These are phyloP conservation scores for Pseudogymnoascus sp. DNA, from an alignment of 2,329 filamentous ascomycete species.

Conservation along the genomic window DNA sequence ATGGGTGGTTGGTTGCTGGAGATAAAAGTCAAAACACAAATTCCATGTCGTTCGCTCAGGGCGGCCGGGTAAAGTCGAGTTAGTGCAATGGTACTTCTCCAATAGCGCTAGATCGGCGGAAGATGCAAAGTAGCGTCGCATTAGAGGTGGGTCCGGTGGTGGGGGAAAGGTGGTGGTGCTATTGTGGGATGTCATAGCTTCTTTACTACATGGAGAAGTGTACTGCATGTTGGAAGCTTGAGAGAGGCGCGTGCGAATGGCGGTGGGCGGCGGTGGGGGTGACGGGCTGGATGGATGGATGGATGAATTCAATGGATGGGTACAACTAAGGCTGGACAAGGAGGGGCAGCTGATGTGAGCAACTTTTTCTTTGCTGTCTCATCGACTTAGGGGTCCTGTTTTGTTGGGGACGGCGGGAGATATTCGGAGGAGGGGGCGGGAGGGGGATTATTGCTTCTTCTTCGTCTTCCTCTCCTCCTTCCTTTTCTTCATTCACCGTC, in stretches of 20 bases:
- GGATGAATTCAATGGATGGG: neutral
- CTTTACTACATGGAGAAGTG: slow-evolving; percentile 5
- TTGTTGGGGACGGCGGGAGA: neutral
- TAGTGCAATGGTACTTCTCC: neutral
- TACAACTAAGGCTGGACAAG: neutral
- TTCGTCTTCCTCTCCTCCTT: neutral
- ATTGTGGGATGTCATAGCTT: slow-evolving; percentile 3
- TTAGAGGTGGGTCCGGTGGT: neutral
- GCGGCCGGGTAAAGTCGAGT: neutral
- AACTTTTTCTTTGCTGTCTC: neutral
- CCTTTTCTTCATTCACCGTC: neutral
- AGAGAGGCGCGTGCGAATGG: neutral
- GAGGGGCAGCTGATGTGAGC: slow-evolving; percentile 4
- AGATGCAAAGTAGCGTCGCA: slow-evolving; percentile 1
- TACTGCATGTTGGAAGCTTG: neutral
- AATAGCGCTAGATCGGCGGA: slow-evolving; percentile 5
- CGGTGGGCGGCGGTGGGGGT: neutral
- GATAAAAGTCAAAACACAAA: neutral
- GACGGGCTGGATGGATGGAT: neutral
- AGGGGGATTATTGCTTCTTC: slow-evolving; percentile 1
- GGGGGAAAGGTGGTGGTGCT: neutral
- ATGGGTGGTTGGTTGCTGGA: neutral
- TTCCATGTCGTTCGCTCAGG: neutral
- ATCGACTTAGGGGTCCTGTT: neutral
- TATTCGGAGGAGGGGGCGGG: neutral